Evolutionary conservation across 2,329 filamentous ascomycete species (phyloP).

Genomic region (Talaromyces verruculosus): DNA sequence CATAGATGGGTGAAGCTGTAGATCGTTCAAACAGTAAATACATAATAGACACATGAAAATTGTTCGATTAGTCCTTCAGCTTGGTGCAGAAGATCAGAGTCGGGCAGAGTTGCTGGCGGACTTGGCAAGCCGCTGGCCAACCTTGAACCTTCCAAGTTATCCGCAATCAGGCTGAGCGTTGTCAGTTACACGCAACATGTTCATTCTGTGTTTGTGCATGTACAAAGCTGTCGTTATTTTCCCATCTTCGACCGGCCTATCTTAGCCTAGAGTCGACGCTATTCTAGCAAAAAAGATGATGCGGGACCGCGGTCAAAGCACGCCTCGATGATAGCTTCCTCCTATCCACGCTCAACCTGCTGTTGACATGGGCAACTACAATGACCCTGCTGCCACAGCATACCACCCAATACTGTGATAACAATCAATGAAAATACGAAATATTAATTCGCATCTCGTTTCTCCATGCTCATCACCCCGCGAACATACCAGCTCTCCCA

Average conservation of each 20-base stretch:
- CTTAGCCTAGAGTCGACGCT: neutral
- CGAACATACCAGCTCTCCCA: constrained; percentile 46
- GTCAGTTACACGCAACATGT: neutral
- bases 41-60: neutral
- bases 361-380: neutral
- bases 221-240: neutral
- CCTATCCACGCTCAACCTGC: constrained; percentile 1
- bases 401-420: neutral
- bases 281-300: neutral
- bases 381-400: neutral
- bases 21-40: neutral
- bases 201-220: neutral
- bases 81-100: neutral
- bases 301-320: constrained; percentile 6
- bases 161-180: neutral
- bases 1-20: neutral
- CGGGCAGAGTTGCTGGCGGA: neutral
- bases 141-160: neutral
- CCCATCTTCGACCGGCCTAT: neutral
- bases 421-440: neutral
- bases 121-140: neutral
- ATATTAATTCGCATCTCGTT: neutral
- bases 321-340: constrained; percentile 5
- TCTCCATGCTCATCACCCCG: constrained; percentile 45
- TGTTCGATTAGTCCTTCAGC: neutral